Percentiles rank a stretch among this genome's conserved stretches.
These are phyloP conservation scores for Epichloe hybrida DNA, from an alignment of 2,329 filamentous ascomycete genomes.

Conservation along the genomic window DNA sequence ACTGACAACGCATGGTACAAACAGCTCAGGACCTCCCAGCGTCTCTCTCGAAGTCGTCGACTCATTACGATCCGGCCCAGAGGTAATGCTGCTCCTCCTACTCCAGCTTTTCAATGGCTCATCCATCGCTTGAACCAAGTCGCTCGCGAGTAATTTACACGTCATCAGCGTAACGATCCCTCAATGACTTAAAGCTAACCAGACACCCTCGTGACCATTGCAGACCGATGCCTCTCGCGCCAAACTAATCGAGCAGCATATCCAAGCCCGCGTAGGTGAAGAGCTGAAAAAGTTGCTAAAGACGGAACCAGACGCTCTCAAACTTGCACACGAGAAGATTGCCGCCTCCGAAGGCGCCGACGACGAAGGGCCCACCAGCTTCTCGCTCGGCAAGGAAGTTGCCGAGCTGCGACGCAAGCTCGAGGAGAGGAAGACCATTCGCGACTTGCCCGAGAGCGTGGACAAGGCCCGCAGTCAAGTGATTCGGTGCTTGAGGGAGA, in stretches of 20 bases:
- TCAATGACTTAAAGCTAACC: background rate
- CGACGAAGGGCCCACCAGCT: conserved; percentile 21
- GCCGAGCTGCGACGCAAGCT: conserved; percentile 44
- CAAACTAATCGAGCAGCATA: conserved; percentile 70
- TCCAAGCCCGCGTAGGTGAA: conserved; percentile 73
- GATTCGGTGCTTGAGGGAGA: conserved; percentile 64
- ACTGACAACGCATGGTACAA: conserved; percentile 5
- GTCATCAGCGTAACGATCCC: no score
- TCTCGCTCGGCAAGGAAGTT: conserved; percentile 46
- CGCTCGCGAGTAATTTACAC: no score
- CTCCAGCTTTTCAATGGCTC: background rate
- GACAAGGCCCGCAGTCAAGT: conserved; percentile 64
- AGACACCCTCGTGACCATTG: background rate
- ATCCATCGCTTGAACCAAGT: background rate
- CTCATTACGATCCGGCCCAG: conserved; percentile 67
- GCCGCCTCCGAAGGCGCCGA: conserved; percentile 28
- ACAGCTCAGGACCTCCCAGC: conserved; percentile 32
- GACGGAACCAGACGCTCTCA: conserved; percentile 55
- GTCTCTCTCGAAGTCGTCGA: conserved; percentile 74
- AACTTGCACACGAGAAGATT: conserved; percentile 52
- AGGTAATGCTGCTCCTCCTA: conserved; percentile 40
- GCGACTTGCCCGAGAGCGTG: conserved; percentile 56
- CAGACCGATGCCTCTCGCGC: conserved; percentile 83
- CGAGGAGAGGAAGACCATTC: conserved; percentile 48
- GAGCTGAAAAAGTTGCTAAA: conserved; percentile 72